Base-by-base conservation (phyloP, 495 filamentous ascomycete genomes). In the Lasiosphaeris hirsuta region DNA sequence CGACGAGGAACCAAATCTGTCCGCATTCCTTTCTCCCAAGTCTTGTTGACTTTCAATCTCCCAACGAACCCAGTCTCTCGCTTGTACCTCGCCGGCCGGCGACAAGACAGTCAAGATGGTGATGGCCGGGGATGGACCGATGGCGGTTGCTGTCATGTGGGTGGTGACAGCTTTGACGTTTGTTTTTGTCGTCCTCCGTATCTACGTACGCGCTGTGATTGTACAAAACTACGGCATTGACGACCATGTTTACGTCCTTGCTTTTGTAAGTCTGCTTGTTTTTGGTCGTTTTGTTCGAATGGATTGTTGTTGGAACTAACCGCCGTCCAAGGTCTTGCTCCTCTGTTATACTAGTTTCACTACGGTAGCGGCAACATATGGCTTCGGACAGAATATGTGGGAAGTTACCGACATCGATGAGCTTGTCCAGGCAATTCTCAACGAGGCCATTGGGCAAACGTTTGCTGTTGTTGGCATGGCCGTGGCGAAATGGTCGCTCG, bases 191-290 rank as follows among this genome's bases (percentile, higher is more conserved):
- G 7, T 61, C n/a, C 65, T 72, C 37, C 60, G 68, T 9, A 42
- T 72, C n/a, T 72, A 72, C 41, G 70, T 68, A 4, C 67, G 69
- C 14, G 51, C 69, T 48, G 60, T 65, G 23, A 67, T 61, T 58
- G 38, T 69, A 7, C 62, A 60, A 10, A 66, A 67, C 15, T 59
- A 69, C 50, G 69, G 69, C 56, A 49, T 60, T 4, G 69, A 72
- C 50, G 69, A 72, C 54, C 62, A 70, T 50, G 63, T 72, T 56
- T 72, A 72, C 51, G 23, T 61, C 36, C 48, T 58, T 4, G 58
- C 62, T 9, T 61, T 61, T 17, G 43, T 30, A 30, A 30, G 23
- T 30, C 23, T 30, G 23, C 23, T 2, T 5, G 23, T 30, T 30
- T 30, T 2, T 5, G 2, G 23, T 30, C 5, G 23, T 5, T 5